Percentiles rank a stretch among this genome's conserved stretches.
Conservation (phyloP, 2,329 filamentous ascomycete species). For the Zymoseptoria tritici region DNA sequence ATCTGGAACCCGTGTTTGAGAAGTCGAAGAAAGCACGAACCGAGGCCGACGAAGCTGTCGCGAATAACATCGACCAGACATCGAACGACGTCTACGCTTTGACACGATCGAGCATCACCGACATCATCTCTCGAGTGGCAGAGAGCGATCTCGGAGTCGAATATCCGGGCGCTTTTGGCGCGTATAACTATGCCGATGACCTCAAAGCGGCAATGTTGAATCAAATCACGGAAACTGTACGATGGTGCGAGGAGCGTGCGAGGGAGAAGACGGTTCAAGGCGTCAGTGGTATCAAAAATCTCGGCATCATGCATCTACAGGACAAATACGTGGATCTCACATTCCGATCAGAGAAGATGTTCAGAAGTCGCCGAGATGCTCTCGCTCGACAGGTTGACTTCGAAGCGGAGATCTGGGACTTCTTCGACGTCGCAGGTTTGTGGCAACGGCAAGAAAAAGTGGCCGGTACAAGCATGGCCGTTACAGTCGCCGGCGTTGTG, state of each 20-base stretch:
- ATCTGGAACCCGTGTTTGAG: conserved; percentile 79
- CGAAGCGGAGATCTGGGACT: conserved; percentile 82
- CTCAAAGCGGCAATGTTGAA: conserved; percentile 87
- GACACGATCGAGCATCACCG: conserved; percentile 66
- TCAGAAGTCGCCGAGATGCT: conserved; percentile 71
- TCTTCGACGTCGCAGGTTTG: conserved; percentile 77
- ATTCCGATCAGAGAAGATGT: conserved; percentile 92
- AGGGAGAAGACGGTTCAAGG: conserved; percentile 67
- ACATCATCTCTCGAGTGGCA: conserved; percentile 69
- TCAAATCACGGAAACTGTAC: conserved; percentile 72
- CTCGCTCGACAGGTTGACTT: conserved; percentile 80
- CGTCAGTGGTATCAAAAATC: conserved; percentile 78
- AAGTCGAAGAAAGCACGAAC: conserved; percentile 71
- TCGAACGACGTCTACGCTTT: conserved; percentile 80
- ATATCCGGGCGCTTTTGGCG: conserved; percentile 77
- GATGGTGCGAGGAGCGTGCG: conserved; percentile 77
- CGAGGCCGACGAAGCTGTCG: conserved; percentile 74
- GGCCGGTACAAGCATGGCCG: conserved; percentile 85
- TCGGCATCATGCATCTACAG: conserved; percentile 81
- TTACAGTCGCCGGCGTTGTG: conserved; percentile 82
- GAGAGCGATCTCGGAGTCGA: conserved; percentile 71
- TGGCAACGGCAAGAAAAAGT: conserved; percentile 91
- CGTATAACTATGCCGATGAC: conserved; percentile 89
- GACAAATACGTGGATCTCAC: conserved; percentile 77
- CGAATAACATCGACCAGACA: conserved; percentile 73